These are phyloP conservation scores for Chaetomium globosum DNA, from an alignment of 2,329 filamentous ascomycete species.

Conservation along the genomic window DNA sequence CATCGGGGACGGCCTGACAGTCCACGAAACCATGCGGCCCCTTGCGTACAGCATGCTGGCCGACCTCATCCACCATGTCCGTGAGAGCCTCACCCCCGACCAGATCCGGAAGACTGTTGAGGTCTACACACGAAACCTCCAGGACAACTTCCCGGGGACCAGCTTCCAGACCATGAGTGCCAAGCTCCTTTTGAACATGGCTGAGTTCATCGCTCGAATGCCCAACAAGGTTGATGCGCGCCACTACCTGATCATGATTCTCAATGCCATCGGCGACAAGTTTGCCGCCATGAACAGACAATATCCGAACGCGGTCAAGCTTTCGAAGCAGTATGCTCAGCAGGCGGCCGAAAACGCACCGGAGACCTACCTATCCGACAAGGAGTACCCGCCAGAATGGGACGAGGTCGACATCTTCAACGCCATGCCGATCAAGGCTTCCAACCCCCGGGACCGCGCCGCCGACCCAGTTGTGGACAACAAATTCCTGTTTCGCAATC, in stretches of 20 bases:
- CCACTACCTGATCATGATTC: slow-evolving; percentile 93
- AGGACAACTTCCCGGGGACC: slow-evolving; percentile 93
- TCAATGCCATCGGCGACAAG: slow-evolving; percentile 97
- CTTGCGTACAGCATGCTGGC: slow-evolving; percentile 98
- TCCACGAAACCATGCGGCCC: slow-evolving; percentile 94
- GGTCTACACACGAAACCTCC: slow-evolving; percentile 94
- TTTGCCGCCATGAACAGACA: slow-evolving; percentile 98
- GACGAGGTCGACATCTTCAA: slow-evolving; percentile 98
- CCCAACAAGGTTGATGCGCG: slow-evolving; percentile 91
- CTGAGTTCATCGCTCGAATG: slow-evolving; percentile 93
- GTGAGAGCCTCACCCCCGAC: slow-evolving; percentile 81
- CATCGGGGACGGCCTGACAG: slow-evolving; percentile 92
- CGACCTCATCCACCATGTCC: slow-evolving; percentile 94
- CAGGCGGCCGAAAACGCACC: slow-evolving; percentile 63
- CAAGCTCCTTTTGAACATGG: slow-evolving; percentile 95
- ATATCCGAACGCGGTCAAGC: slow-evolving; percentile 91
- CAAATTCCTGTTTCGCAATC: slow-evolving; percentile 95
- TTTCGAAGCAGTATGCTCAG: slow-evolving; percentile 75
- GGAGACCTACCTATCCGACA: slow-evolving; percentile 84
- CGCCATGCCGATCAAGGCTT: slow-evolving; percentile 93
- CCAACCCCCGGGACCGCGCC: slow-evolving; percentile 84
- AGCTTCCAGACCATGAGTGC: slow-evolving; percentile 99
- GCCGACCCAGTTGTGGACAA: slow-evolving; percentile 93
- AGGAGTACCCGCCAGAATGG: slow-evolving; percentile 83
- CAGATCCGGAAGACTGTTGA: slow-evolving; percentile 96